Evolutionary conservation across 164 flowering plant species (phyloP), one percentile per base, ranked within the genome.

Genomic region (Euptelea pleiosperma): DNA sequence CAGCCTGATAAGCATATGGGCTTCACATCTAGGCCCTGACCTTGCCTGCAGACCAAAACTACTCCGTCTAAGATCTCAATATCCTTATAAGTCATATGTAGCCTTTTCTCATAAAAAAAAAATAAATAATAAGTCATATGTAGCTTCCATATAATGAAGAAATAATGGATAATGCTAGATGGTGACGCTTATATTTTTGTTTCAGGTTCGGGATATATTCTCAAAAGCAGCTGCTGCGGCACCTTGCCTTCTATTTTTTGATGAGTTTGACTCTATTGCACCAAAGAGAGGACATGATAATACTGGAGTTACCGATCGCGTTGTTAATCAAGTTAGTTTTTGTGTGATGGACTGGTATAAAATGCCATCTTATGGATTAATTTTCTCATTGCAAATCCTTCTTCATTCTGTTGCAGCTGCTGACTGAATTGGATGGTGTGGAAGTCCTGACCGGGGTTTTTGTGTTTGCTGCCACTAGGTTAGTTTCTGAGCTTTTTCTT

Each of bases 381-480:
- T 58, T 40, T 43, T 58, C 36, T 45, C 19, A 48, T 41, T 24
- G 11, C 21, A n/a, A 42, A 54, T 37, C n/a, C 40, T 35, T 52
- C 18, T 39, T 29, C 39, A 22, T 60, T 46, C 26, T 67, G 39
- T 66, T 34, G 55, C 82, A 91, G 98, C 82, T 93, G 62, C 73
- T 93, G 56, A 93, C 98, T 55, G 98, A 93, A 72, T 77, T 93
- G 61, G 98, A 93, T 80, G 98, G 98, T 36, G 92, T 93, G 45
- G 98, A 93, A 73, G 85, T 82, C 55, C 71, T 93, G 65, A 83
- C 89, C 39, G 98, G 98, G 43, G 98, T 93, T 28, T 93, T 93
- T 75, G 98, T 93, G 57, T 93, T 93, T 79, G 98, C 98, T 57
- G 98, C 98, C 31, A 90, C 97, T 16, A 93, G 98, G 98, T 89